Conservation (phyloP, 2,329 filamentous ascomycete species). For the Neonectria magnoliae region DNA sequence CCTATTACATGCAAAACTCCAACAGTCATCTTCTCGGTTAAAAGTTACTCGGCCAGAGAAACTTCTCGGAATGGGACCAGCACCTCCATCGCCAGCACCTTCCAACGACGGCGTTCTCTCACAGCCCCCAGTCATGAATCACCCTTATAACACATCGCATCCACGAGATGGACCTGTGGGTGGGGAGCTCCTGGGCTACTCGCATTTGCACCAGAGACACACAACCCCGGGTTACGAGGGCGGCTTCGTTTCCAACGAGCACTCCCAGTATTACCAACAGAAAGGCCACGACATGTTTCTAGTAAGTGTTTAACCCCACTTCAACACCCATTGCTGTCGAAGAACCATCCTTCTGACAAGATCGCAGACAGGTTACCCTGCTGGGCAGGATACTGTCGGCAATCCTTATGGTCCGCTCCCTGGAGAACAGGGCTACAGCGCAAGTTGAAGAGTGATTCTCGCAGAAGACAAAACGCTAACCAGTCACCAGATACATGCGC, state of each 20-base stretch:
- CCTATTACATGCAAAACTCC: constrained; percentile 1
- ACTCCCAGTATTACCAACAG: constrained; percentile 31
- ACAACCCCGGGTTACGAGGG: constrained; percentile 35
- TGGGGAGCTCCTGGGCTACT: constrained; percentile 20
- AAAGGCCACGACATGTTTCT: constrained; percentile 23
- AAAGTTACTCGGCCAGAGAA: constrained; percentile 11
- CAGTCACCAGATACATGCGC: constrained; percentile 26
- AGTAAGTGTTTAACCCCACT: constrained; percentile 25
- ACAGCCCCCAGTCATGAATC: constrained; percentile 27
- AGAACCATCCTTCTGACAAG: constrained; percentile 3
- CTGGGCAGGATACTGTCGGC: constrained; percentile 19
- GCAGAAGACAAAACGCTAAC: constrained; percentile 10
- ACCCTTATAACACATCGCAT: constrained; percentile 25
- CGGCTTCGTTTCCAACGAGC: constrained; percentile 30
- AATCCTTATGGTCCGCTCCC: constrained; percentile 35
- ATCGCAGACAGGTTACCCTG: constrained; percentile 27
- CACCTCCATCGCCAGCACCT: constrained; percentile 58
- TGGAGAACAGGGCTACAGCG: constrained; percentile 35
- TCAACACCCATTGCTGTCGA: too few species aligned
- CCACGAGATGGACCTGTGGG: constrained; percentile 17
- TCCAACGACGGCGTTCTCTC: constrained; percentile 42
- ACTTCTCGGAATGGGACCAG: constrained; percentile 48
- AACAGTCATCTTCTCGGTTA: background rate
- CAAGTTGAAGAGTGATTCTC: constrained; percentile 16
- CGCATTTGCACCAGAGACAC: constrained; percentile 27